Evolutionary conservation across 306 rosid species (phyloP).

Genomic region (cucumber (Cucumis sativus)): DNA sequence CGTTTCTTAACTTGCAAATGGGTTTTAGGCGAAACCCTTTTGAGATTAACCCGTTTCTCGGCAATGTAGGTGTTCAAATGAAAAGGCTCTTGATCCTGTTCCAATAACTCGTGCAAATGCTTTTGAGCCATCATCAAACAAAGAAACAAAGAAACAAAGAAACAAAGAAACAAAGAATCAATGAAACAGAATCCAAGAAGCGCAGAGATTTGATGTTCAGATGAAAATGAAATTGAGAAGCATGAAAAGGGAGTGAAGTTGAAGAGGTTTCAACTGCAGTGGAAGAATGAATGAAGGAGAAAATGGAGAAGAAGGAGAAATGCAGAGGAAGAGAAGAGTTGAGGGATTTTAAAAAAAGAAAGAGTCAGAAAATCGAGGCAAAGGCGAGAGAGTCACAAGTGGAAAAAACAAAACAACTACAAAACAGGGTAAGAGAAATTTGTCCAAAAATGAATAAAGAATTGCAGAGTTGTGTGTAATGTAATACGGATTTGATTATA

Average conservation of each 20-base stretch:
- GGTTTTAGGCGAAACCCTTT: slow-evolving; percentile 17
- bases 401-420: background rate
- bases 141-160: background rate
- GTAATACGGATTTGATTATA: background rate
- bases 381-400: background rate
- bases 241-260: slow-evolving; percentile 1
- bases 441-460: background rate
- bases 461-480: background rate
- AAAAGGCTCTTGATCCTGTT: slow-evolving; percentile 62
- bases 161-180: background rate
- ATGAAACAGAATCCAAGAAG: background rate
- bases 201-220: background rate
- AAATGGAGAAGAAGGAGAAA: background rate
- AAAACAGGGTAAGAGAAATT: background rate
- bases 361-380: slow-evolving; percentile 9
- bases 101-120: slow-evolving; percentile 33
- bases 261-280: slow-evolving; percentile 8
- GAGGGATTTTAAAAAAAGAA: background rate
- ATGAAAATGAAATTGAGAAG: background rate
- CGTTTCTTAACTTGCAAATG: slow-evolving; percentile 22
- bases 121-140: slow-evolving; percentile 31
- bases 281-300: background rate
- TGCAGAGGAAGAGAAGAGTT: background rate
- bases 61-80: slow-evolving; percentile 42
- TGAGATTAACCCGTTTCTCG: slow-evolving; percentile 24